Evolutionary conservation across 106 monocot species (phyloP).

Genomic region (Narthecium ossifragum): DNA sequence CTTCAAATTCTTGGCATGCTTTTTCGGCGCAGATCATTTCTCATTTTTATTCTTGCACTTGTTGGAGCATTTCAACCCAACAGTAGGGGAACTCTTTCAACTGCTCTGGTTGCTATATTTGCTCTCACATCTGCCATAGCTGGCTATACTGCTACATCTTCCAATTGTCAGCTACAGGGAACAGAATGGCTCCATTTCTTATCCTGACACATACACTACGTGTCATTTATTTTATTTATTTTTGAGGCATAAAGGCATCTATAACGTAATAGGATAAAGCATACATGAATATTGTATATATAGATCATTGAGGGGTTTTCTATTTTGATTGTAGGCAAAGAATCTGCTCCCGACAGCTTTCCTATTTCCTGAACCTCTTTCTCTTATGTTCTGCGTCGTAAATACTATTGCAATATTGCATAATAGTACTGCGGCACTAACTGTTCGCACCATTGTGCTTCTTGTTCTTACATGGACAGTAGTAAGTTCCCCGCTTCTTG

Average conservation of each 20-base stretch:
- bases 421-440: conserved; percentile 51
- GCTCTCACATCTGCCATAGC: conserved; percentile 57
- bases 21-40: conserved; percentile 28
- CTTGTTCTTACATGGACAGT: conserved; percentile 50
- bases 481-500: conserved; percentile 45
- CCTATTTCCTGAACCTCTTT: conserved; percentile 51
- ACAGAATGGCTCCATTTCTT: conserved; percentile 37
- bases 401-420: conserved; percentile 53
- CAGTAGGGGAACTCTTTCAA: conserved; percentile 51
- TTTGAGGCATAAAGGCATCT: not conserved
- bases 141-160: conserved; percentile 50
- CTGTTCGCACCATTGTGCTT: conserved; percentile 53
- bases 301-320: not conserved
- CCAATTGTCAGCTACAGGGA: conserved; percentile 60
- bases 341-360: conserved; percentile 52
- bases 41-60: conserved; percentile 45
- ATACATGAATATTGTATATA: no score
- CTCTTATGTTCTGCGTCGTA: conserved; percentile 52
- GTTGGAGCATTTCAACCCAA: conserved; percentile 57
- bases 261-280: no score
- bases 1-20: not conserved
- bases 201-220: not conserved
- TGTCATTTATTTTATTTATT: not conserved
- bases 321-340: conserved; percentile 27
- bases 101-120: conserved; percentile 50